Base-by-base conservation (phyloP, 2,329 filamentous ascomycete species). In the Thelonectria rubi region DNA sequence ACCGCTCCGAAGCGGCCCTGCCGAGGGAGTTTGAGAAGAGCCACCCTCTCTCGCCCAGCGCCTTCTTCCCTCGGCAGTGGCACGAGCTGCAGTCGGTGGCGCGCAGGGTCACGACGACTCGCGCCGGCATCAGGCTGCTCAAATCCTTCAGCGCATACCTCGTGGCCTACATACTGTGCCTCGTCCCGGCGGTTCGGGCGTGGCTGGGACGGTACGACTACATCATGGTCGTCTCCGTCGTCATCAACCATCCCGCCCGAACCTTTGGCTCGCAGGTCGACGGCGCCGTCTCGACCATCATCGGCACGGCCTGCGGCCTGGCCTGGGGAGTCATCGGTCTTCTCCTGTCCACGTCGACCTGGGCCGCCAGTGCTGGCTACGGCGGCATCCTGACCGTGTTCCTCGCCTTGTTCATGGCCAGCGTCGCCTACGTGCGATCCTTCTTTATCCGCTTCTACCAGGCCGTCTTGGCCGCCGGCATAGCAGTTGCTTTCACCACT, bases 101-200 rank as follows among this genome's bases (percentile, higher is more conserved):
- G 5, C 70, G 69, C 40, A 74, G 75, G 20, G 74, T 86, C 18
- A 74, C 76, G 6, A 84, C 79, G 5, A 86, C 84, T 4, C 76
- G 82, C 58, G 75, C 80, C 17, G 85, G 84, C 2, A 79, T 87
- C 51, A 81, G 79, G 55, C 73, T 87, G 3, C 64, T 80, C 20
- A 86, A 85, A 65, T 80, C 83, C 0, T 87, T 84, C 64, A 67
- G 82, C n/a, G 84, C 79, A n/a, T 86, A 85, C 71, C 85, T 86
- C 64, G 75, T 82, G 48, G 80, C 84, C 3, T 88, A 87, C 68
- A 72, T 84, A 2, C 69, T 87, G 17, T 88, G 85, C 64, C 79
- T 88, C 2, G 71, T 86, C 5, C 83, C 83, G 1, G 68, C 68
- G 3, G 76, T 82, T 5, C 76, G 77, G n/a, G 58, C 71, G n/a